Conservation (phyloP, 805 yeast species). For the Saturnispora zaruensis region DNA sequence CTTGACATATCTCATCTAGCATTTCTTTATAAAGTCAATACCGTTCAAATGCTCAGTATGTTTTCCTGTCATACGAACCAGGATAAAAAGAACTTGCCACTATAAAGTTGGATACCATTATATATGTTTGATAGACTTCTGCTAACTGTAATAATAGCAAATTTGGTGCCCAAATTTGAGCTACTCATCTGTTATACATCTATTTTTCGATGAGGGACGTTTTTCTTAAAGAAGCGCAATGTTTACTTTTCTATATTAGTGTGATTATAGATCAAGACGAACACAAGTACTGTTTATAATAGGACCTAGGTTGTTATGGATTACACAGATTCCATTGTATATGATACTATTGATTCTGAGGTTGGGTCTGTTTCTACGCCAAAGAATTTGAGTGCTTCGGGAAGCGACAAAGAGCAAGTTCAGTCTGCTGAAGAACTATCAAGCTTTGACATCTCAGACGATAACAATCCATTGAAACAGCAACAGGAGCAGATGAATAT, state of each 20-base stretch:
- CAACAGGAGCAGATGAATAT: background rate
- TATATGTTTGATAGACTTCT: too few relatives aligned
- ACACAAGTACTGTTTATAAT: too few relatives aligned
- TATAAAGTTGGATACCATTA: too few relatives aligned
- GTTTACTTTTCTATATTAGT: background rate
- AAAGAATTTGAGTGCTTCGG: background rate
- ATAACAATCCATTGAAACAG: background rate
- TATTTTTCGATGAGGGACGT: background rate
- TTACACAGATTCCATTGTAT: background rate
- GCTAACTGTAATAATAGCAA: too few relatives aligned
- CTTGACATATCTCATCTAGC: too few relatives aligned
- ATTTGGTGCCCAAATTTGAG: too few relatives aligned
- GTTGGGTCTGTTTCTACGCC: background rate
- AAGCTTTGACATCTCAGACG: slow-evolving; percentile 14
- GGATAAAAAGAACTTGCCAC: too few relatives aligned
- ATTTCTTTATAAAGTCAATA: too few relatives aligned
- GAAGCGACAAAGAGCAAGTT: background rate
- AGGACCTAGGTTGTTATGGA: background rate
- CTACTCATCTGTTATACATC: too few relatives aligned
- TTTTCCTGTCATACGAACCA: too few relatives aligned
- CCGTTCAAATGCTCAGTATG: too few relatives aligned
- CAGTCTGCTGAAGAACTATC: slow-evolving; percentile 12
- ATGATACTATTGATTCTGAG: background rate
- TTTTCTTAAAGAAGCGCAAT: background rate
- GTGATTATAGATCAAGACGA: background rate